phyloP scores from a whole-genome alignment of 148 eudicot genomes.

The Diospyros kaki region DNA sequence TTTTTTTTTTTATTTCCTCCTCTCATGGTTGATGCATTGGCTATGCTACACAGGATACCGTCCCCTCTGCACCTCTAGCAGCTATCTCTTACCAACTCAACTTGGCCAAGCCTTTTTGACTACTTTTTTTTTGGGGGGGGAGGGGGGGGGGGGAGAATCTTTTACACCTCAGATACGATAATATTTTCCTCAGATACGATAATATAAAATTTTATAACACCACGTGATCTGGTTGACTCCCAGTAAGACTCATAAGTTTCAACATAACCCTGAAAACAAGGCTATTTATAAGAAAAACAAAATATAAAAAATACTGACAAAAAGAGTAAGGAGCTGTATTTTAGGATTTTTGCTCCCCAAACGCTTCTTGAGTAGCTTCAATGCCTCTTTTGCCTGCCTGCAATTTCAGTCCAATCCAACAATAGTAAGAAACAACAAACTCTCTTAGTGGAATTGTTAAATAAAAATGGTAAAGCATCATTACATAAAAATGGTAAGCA shows the following conservation, averaged over 20 bases:
- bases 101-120: too few relatives aligned
- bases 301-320: constrained; percentile 46
- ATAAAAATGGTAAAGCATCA: not conserved
- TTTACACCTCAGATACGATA: too few relatives aligned
- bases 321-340: constrained; percentile 75
- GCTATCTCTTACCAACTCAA: too few relatives aligned
- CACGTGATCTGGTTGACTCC: not conserved
- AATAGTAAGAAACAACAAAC: not conserved
- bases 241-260: not conserved
- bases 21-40: too few relatives aligned
- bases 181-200: too few relatives aligned
- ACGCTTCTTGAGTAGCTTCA: constrained; percentile 85
- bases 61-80: too few relatives aligned
- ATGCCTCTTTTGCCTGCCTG: constrained; percentile 87
- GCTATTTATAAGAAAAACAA: not conserved
- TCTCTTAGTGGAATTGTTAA: not conserved
- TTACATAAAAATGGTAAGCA: too few relatives aligned
- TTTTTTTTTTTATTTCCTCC: too few relatives aligned
- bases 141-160: too few relatives aligned
- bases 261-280: not conserved
- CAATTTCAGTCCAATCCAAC: constrained; percentile 23
- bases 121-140: too few relatives aligned
- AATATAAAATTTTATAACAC: too few relatives aligned
- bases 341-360: constrained; percentile 66
- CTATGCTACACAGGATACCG: too few relatives aligned